These are phyloP conservation scores for Amauroascus verrucosus DNA, from an alignment of 2,329 filamentous ascomycete genomes.

Conservation along the genomic window DNA sequence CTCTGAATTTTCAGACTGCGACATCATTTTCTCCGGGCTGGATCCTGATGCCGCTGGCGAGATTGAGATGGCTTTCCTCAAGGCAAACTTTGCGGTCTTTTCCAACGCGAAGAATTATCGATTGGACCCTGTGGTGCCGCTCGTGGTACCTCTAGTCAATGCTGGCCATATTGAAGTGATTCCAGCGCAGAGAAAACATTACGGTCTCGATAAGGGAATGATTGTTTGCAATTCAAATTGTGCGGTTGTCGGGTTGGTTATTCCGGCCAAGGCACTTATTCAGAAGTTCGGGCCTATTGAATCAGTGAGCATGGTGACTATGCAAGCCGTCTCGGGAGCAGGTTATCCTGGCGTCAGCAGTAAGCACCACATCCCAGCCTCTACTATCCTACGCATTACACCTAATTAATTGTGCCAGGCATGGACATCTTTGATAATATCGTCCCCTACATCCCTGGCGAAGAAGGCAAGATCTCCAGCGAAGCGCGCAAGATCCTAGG, in stretches of 20 bases:
- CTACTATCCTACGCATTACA: not conserved
- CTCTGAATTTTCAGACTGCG: conserved; percentile 60
- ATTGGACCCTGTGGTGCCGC: conserved; percentile 68
- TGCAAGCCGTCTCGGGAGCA: conserved; percentile 16
- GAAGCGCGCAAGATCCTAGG: conserved; percentile 17
- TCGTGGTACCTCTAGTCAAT: conserved; percentile 93
- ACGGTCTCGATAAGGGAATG: conserved; percentile 70
- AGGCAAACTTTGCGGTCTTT: conserved; percentile 7
- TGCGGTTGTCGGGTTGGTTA: conserved; percentile 7
- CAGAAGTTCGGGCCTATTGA: conserved; percentile 17
- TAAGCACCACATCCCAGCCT: conserved; percentile 4
- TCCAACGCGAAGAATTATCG: conserved; percentile 35
- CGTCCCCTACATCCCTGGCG: conserved; percentile 15
- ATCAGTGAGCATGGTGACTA: conserved; percentile 13
- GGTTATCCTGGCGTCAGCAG: conserved; percentile 14
- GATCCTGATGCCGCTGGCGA: conserved; percentile 8
- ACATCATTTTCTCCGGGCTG: conserved; percentile 10
- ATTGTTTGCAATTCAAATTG: conserved; percentile 39
- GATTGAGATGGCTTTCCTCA: conserved; percentile 40
- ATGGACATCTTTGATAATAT: conserved; percentile 18
- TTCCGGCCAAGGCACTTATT: conserved; percentile 11
- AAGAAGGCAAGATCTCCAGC: conserved; percentile 14
- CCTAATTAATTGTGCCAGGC: conserved; percentile 13
- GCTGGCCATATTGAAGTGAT: conserved; percentile 77
- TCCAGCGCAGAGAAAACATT: conserved; percentile 68